Base-by-base conservation (phyloP, 2,329 filamentous ascomycete genomes). In the Byssochlamys sp. region DNA sequence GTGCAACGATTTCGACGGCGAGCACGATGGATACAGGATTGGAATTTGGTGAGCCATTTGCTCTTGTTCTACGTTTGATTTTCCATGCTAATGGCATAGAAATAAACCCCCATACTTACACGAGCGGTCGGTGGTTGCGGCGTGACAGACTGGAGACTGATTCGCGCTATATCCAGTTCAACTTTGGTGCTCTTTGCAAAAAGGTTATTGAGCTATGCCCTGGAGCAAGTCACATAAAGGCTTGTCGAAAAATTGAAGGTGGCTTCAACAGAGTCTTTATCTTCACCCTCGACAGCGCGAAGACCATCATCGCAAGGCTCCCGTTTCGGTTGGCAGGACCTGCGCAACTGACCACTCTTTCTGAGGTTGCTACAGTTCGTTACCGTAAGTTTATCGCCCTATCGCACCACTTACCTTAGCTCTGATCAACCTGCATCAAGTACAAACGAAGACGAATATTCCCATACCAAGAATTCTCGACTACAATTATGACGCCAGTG, bases 291-390 rank as follows among this genome's bases (percentile, higher is more conserved):
- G 63, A 79, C 53, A 71, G 75, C 63, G 70, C 56, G 6, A 65
- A 64, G 59, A 62, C 61, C 24, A 57, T 77, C 25, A 70, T 79
- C 14, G 77, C 73, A 2, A 73, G 70, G 62, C 57, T 79, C n/a
- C 76, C 75, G 2, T 76, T 73, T 61, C 57, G 57, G 2, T 51
- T 75, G 33, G 72, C 73, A 60, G 75, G 75, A 9, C 73, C 72
- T 7, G 52, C 63, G 48, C 66, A 63, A 50, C 63, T 76, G 24
- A 69, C 66, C 0, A 78, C 73, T 4, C 67, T 65, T 57, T 78
- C 76, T 26, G 74, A 79, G 63, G 74, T 79, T 61, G 76, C 77
- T 28, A 79, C 75, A 1, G 73, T 79, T 52, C 63, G 63, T 52
- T 78, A 74, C 59, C 51, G 74, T 77, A 66, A 63, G 70, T 60